Evolutionary conservation across 2,329 filamentous ascomycete genomes (phyloP).

Genomic region (Trichocomaceae sp.): DNA sequence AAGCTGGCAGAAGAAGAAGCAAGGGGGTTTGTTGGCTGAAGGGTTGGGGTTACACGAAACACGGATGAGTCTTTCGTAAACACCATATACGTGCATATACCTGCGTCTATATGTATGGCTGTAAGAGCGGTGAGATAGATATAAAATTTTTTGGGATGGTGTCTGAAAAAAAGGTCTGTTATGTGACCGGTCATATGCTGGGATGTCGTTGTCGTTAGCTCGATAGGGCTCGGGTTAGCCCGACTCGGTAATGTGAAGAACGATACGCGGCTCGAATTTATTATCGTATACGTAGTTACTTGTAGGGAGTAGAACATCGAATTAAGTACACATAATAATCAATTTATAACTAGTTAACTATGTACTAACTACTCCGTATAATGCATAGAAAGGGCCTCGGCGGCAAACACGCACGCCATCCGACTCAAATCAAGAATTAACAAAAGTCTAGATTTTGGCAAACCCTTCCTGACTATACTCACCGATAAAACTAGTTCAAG

Average conservation of each 20-base stretch:
- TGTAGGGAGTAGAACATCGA: too few species aligned
- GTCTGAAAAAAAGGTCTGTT: not conserved
- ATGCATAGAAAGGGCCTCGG: too few species aligned
- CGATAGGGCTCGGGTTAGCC: not conserved
- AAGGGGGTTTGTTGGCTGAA: slow-evolving; percentile 1
- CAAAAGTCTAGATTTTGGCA: too few species aligned
- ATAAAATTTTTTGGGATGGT: not conserved
- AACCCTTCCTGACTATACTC: not conserved
- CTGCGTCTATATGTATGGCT: not conserved
- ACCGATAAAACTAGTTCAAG: not conserved
- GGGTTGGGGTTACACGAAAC: slow-evolving; percentile 2
- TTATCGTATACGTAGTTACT: too few species aligned
- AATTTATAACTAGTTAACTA: too few species aligned
- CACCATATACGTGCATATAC: not conserved
- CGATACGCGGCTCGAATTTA: too few species aligned
- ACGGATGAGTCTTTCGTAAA: not conserved
- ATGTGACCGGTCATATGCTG: not conserved
- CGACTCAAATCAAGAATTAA: too few species aligned
- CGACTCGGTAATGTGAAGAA: not conserved
- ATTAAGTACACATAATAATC: too few species aligned
- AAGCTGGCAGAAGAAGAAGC: not conserved
- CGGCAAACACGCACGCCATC: too few species aligned
- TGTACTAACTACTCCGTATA: too few species aligned
- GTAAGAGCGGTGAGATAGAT: not conserved
- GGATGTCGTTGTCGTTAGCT: not conserved